phyloP scores from a whole-genome alignment of 164 flowering plant species.

The Pachysandra terminalis region DNA sequence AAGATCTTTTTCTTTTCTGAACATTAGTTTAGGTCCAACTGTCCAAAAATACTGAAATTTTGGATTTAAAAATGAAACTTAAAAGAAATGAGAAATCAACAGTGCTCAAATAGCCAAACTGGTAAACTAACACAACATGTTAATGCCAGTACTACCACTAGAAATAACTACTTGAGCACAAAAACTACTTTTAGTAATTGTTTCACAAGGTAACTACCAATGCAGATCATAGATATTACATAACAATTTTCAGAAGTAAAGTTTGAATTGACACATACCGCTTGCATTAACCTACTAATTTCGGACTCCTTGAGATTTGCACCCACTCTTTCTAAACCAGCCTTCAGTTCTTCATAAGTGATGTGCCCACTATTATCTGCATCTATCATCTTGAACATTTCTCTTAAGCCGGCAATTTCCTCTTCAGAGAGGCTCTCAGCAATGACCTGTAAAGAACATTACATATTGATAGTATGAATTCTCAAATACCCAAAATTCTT shows the following conservation, averaged over 20 bases:
- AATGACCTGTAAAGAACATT: constrained; percentile 37
- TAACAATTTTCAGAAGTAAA: not conserved
- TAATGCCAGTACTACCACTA: too few relatives aligned
- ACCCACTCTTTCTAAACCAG: constrained; percentile 56
- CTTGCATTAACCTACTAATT: constrained; percentile 48
- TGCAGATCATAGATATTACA: too few relatives aligned
- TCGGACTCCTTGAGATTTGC: constrained; percentile 56
- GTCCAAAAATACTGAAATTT: too few relatives aligned
- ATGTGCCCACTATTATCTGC: constrained; percentile 54
- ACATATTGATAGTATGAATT: not conserved
- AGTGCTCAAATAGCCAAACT: too few relatives aligned
- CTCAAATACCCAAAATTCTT: not conserved
- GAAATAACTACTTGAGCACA: too few relatives aligned
- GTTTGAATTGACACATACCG: constrained; percentile 35
- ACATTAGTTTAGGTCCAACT: too few relatives aligned
- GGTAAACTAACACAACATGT: too few relatives aligned
- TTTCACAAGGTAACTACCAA: too few relatives aligned
- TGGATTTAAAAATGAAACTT: too few relatives aligned
- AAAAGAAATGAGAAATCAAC: too few relatives aligned
- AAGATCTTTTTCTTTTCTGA: too few relatives aligned
- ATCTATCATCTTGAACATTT: constrained; percentile 77
- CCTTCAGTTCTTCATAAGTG: constrained; percentile 59
- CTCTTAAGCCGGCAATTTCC: constrained; percentile 67
- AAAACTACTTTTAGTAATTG: too few relatives aligned
- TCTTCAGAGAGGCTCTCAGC: constrained; percentile 63